Evolutionary conservation across 2,329 filamentous ascomycete species (phyloP).

Genomic region (Hypoxylon sp.): DNA sequence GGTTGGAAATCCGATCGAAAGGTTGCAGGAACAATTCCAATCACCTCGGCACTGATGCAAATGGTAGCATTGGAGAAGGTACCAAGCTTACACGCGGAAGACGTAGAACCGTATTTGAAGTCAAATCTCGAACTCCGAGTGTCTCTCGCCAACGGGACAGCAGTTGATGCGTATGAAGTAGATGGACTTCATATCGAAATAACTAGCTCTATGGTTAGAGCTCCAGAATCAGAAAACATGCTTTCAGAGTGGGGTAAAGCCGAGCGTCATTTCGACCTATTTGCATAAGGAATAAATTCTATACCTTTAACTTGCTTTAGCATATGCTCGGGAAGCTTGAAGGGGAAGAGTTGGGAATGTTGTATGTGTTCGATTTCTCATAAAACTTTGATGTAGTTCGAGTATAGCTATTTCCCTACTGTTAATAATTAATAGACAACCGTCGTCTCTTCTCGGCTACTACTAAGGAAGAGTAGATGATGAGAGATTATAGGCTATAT

Average conservation of each 20-base stretch:
- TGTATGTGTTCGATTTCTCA: conserved; percentile 40
- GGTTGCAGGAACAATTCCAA: conserved; percentile 65
- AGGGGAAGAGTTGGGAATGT: conserved; percentile 27
- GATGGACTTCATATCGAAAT: conserved; percentile 56
- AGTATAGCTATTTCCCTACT: conserved; percentile 23
- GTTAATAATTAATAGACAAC: conserved; percentile 39
- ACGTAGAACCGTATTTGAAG: conserved; percentile 61
- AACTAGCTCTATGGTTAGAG: conserved; percentile 57
- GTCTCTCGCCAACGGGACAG: conserved; percentile 50
- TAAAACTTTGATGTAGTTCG: conserved; percentile 34
- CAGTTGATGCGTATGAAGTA: conserved; percentile 51
- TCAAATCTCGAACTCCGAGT: conserved; percentile 57
- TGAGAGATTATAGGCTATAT: neutral
- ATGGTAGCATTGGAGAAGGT: conserved; percentile 58
- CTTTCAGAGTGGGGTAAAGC: conserved; percentile 58
- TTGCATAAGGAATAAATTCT: conserved; percentile 39
- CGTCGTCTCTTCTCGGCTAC: neutral
- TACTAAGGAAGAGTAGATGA: neutral
- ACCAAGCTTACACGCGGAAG: conserved; percentile 55
- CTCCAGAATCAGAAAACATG: conserved; percentile 53
- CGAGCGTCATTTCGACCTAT: conserved; percentile 51
- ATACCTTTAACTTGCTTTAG: conserved; percentile 20
- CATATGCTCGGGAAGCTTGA: conserved; percentile 15
- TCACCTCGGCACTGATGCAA: conserved; percentile 65
- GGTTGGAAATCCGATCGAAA: conserved; percentile 55